Evolutionary conservation across 23 red algal genomes (phyloP), one percentile per base, ranked within the genome.

Genomic region (Gracilariopsis chorda): DNA sequence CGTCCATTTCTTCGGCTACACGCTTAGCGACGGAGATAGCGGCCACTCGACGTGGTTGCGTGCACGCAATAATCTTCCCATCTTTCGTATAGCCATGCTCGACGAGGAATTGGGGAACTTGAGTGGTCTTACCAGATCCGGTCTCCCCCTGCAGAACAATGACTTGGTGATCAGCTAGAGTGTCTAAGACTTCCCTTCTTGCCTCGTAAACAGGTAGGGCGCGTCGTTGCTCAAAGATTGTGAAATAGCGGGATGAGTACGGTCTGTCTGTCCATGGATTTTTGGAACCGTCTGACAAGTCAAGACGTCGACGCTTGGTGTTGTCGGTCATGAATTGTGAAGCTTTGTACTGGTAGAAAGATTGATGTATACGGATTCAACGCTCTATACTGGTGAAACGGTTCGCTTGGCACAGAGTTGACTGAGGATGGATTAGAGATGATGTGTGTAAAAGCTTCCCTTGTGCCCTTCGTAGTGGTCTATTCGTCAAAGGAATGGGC

Each of bases 81-180:
- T 87, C 23, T 28, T 73, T 39, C 37, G 40, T 43, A 74, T 88
- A 96, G 19, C 97, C 97, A 19, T 57, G 90, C 48, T 99, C 88
- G 11, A 94, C 90, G 35, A 99, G 68, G 45, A 94, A 95, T 64
- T 95, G 92, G 25, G 97, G 93, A 34, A 99, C 79, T 83, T 99
- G 97, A 4, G 97, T 99, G 7, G 97, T 99, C 90, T 99, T 99
- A 2, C 97, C 97, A 13, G 93, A 96, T 17, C 97, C 93, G 14
- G 97, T 99, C 90, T 99, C 93, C 30, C 97, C 97, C 19, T 94
- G 70, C 17, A 99, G 49, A 12, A 99, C 97, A 36, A 96, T 51
- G 23, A 99, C 97, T 40, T 92, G 75, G 35, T 93, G 51, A 8
- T 74, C 51, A 14, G 13, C 37, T 6, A 96, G 64, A 2, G 48